Evolutionary conservation across 495 filamentous ascomycete genomes (phyloP).

Genomic region (Lasiosphaeris hirsuta): DNA sequence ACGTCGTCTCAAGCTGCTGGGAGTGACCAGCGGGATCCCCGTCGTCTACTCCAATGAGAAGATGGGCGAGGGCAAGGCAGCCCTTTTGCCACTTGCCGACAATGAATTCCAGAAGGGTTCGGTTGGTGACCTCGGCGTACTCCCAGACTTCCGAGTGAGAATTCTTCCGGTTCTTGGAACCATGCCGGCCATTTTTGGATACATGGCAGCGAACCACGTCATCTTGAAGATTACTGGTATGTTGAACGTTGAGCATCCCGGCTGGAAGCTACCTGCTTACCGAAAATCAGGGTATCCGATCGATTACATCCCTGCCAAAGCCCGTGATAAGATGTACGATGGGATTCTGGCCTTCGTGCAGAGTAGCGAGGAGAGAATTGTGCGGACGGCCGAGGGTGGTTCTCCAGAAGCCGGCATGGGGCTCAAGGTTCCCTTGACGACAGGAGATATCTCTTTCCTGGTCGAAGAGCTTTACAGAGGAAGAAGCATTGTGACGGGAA

Average conservation of each 20-base stretch:
- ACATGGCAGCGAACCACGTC: conserved; percentile 84
- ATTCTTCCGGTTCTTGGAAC: conserved; percentile 94
- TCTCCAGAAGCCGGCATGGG: conserved; percentile 58
- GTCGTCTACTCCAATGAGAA: conserved; percentile 93
- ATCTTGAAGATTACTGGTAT: conserved; percentile 71
- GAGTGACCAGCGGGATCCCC: conserved; percentile 80
- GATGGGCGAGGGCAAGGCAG: conserved; percentile 85
- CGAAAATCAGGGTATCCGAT: conserved; percentile 64
- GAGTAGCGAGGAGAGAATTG: conserved; percentile 69
- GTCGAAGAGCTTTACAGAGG: conserved; percentile 87
- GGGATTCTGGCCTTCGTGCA: conserved; percentile 69
- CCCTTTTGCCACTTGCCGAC: conserved; percentile 79
- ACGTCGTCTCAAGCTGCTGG: conserved; percentile 70
- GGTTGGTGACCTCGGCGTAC: conserved; percentile 78
- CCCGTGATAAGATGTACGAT: conserved; percentile 86
- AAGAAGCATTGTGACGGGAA: conserved; percentile 75
- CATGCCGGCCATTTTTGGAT: conserved; percentile 95
- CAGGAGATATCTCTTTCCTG: conserved; percentile 77
- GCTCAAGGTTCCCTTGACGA: conserved; percentile 71
- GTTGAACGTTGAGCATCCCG: background rate
- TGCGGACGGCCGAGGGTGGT: conserved; percentile 49
- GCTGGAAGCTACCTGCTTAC: conserved; percentile 7
- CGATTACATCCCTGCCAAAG: conserved; percentile 79
- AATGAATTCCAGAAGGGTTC: conserved; percentile 87
- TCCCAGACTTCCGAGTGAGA: conserved; percentile 88